phyloP scores from a whole-genome alignment of 106 monocot species.

The Phalaenopsis equestris region DNA sequence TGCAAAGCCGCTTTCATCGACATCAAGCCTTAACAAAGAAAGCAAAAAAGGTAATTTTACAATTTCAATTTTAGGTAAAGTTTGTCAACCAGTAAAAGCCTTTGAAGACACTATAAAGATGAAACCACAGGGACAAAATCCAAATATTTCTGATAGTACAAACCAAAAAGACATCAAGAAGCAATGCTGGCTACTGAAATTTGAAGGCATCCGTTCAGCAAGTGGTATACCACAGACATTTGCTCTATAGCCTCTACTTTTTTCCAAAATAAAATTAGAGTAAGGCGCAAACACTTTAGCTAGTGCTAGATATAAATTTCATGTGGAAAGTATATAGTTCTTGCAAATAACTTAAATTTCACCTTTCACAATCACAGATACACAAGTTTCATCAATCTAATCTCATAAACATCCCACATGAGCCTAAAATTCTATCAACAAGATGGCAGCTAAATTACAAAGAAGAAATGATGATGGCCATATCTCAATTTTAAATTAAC shows the following conservation, averaged over 20 bases:
- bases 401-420: background rate
- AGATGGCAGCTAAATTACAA: background rate
- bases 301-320: constrained; percentile 4
- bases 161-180: background rate
- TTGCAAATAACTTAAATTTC: background rate
- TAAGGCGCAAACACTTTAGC: background rate
- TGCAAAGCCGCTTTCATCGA: constrained; percentile 67
- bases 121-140: background rate
- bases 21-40: constrained; percentile 57
- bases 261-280: background rate
- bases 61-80: background rate
- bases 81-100: background rate
- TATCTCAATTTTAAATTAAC: background rate
- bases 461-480: background rate
- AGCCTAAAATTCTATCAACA: background rate
- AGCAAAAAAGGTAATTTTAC: background rate
- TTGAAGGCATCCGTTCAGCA: background rate
- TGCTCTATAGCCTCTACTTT: background rate
- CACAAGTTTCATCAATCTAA: background rate
- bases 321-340: background rate
- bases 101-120: background rate
- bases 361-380: background rate
- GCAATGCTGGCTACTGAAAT: background rate
- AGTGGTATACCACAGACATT: background rate
- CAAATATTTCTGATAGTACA: background rate